These are phyloP conservation scores for Schizosaccharomyces japonicus DNA, from an alignment of 805 yeast species.

Conservation along the genomic window DNA sequence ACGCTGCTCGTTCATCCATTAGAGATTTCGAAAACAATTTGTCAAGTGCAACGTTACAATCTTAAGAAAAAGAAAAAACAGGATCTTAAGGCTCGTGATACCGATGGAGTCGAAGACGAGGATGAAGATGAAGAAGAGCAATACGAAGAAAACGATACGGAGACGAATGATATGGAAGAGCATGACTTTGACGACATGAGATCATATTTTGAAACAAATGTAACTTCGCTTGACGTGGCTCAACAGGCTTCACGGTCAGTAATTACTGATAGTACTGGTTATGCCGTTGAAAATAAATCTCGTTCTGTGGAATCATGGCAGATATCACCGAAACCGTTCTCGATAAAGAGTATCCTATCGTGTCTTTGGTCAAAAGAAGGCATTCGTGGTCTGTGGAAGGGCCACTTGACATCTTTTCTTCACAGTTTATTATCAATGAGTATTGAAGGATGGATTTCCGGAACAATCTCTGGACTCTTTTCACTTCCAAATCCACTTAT, in stretches of 20 bases:
- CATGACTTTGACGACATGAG: background rate
- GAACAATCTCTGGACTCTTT: slow-evolving; percentile 55
- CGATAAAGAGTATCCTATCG: background rate
- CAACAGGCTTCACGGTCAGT: no score
- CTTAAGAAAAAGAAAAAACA: background rate
- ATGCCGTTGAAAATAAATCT: no score
- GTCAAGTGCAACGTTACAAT: background rate
- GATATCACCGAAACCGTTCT: background rate
- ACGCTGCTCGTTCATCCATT: background rate
- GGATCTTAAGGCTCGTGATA: background rate
- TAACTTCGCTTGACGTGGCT: no score
- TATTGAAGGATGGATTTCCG: slow-evolving; percentile 77
- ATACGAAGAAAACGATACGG: background rate
- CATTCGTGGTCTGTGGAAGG: slow-evolving; percentile 36
- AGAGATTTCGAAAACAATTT: background rate
- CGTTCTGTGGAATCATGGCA: no score
- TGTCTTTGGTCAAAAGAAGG: slow-evolving; percentile 36
- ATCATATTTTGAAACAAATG: background rate
- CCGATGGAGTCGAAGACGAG: background rate
- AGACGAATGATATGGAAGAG: background rate
- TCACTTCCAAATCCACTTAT: slow-evolving; percentile 76
- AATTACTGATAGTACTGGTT: no score
- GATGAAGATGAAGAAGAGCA: background rate
- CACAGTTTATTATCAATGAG: slow-evolving; percentile 52
- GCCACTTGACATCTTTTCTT: slow-evolving; percentile 50